Conservation (phyloP, 2,329 filamentous ascomycete genomes). For the Xylariaceae sp. region DNA sequence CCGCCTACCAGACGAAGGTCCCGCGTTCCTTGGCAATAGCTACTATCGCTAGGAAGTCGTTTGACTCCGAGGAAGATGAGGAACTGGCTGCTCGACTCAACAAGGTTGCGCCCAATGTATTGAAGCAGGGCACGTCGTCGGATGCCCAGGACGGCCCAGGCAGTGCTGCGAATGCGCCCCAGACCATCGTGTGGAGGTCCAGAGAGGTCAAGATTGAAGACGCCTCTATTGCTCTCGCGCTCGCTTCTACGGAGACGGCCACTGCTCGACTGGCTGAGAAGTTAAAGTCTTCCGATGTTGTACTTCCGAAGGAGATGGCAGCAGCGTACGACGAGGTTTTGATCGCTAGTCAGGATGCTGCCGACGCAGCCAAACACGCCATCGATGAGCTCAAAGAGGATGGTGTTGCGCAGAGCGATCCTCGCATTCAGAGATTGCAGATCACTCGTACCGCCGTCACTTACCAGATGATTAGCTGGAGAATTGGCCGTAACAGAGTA, state of each 20-base stretch:
- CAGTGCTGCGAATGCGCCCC: slow-evolving; percentile 56
- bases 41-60: slow-evolving; percentile 73
- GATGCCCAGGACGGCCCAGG: slow-evolving; percentile 48
- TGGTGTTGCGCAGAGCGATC: slow-evolving; percentile 76
- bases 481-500: slow-evolving; percentile 87
- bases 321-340: slow-evolving; percentile 89
- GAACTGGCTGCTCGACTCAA: slow-evolving; percentile 65
- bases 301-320: slow-evolving; percentile 63
- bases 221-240: slow-evolving; percentile 80
- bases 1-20: slow-evolving; percentile 86
- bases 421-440: slow-evolving; percentile 86
- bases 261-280: slow-evolving; percentile 46
- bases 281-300: slow-evolving; percentile 40
- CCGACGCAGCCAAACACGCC: slow-evolving; percentile 87
- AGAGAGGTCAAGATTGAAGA: slow-evolving; percentile 87
- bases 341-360: slow-evolving; percentile 85
- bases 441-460: slow-evolving; percentile 91
- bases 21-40: slow-evolving; percentile 80
- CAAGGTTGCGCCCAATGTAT: slow-evolving; percentile 62
- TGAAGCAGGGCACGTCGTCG: slow-evolving; percentile 51
- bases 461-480: slow-evolving; percentile 91
- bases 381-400: slow-evolving; percentile 87
- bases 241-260: slow-evolving; percentile 63
- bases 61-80: slow-evolving; percentile 58
- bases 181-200: slow-evolving; percentile 79